Conservation (phyloP, 345 rosid species). For the Eucalyptus fibrosa region DNA sequence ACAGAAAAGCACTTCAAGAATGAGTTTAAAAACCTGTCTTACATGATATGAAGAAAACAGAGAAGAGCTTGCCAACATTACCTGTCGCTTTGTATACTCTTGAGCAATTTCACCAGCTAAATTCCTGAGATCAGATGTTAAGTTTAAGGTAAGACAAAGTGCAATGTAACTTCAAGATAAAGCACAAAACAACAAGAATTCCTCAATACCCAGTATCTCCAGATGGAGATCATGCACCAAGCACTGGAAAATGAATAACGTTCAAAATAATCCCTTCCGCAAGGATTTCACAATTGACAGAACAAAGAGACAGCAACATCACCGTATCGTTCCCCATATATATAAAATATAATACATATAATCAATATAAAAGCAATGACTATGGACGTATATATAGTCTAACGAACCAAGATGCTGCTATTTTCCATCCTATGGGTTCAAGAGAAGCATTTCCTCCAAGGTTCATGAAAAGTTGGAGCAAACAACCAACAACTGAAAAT, state of each 20-base stretch:
- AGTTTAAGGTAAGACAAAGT: background rate
- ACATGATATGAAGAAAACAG: background rate
- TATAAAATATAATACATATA: background rate
- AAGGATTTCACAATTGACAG: background rate
- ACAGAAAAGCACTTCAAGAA: background rate
- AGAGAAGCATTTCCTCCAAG: background rate
- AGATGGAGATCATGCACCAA: background rate
- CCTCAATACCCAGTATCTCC: background rate
- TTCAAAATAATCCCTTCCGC: background rate
- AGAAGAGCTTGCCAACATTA: conserved; percentile 4
- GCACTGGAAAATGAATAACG: background rate
- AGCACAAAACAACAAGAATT: background rate
- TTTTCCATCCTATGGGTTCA: background rate
- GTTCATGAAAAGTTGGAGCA: background rate
- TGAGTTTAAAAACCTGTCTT: background rate
- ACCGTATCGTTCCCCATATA: background rate
- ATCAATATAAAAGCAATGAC: background rate
- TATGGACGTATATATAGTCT: background rate
- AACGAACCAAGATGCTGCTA: background rate
- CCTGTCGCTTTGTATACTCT: conserved; percentile 73
- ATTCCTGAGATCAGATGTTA: conserved; percentile 30
- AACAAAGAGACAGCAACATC: background rate
- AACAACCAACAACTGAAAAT: background rate
- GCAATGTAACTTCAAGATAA: background rate
- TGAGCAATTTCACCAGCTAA: conserved; percentile 83